These are phyloP conservation scores for Rhodotorula diobovata DNA, from an alignment of 768 basidiomycete species.

Conservation along the genomic window DNA sequence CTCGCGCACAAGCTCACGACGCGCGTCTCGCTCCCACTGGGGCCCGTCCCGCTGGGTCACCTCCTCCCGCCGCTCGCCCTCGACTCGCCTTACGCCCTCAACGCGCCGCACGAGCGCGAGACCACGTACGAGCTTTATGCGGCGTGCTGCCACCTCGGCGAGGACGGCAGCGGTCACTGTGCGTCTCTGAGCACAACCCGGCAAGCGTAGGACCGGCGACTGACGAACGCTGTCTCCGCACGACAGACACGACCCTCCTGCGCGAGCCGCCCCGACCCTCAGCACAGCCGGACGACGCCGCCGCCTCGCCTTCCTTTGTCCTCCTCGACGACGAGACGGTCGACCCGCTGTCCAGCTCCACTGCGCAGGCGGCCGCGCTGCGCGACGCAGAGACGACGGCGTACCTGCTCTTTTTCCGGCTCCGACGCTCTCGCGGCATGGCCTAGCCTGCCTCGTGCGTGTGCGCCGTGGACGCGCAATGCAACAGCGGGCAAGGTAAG, in stretches of 20 bases:
- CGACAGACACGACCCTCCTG: constrained; percentile 83
- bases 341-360: constrained; percentile 52
- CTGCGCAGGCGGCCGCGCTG: constrained; percentile 66
- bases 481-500: no score
- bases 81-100: neutral
- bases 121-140: constrained; percentile 75
- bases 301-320: constrained; percentile 56
- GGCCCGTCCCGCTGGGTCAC: constrained; percentile 77
- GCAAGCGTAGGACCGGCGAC: no score
- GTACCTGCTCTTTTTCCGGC: constrained; percentile 23
- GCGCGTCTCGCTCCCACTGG: constrained; percentile 83
- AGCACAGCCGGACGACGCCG: no score
- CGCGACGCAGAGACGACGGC: constrained; percentile 41
- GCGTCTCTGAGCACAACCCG: constrained; percentile 50
- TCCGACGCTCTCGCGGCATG: neutral
- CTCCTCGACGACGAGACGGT: constrained; percentile 89
- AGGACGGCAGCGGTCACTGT: constrained; percentile 69
- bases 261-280: constrained; percentile 61
- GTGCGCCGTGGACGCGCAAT: no score
- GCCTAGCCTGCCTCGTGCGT: neutral
- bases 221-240: neutral
- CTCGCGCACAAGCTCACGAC: constrained; percentile 92
- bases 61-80: constrained; percentile 64
- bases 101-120: constrained; percentile 3
- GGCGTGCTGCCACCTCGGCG: constrained; percentile 88